Conservation (phyloP, 1,284 basidiomycete genomes). For the Volvariella surrecta region DNA sequence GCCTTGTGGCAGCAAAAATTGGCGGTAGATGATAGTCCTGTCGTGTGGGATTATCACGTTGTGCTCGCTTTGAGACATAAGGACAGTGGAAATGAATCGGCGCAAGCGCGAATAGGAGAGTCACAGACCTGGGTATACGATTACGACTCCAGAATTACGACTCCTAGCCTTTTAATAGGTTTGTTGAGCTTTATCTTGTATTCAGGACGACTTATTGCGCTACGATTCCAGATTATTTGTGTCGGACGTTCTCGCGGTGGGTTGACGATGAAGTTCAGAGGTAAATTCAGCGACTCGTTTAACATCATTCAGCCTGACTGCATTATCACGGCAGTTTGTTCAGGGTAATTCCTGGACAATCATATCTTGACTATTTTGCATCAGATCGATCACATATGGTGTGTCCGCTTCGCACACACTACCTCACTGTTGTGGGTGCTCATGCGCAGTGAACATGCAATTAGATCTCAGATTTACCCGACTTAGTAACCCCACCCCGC, state of each 20-base stretch:
- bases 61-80: conserved; percentile 40
- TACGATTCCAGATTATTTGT: conserved; percentile 48
- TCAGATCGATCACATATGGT: conserved; percentile 80
- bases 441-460: no score
- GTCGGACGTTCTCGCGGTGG: conserved; percentile 37
- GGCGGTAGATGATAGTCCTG: conserved; percentile 25
- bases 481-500: not conserved
- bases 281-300: conserved; percentile 20
- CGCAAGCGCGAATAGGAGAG: not conserved
- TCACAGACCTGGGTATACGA: conserved; percentile 51
- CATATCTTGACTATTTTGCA: conserved; percentile 53
- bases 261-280: conserved; percentile 36
- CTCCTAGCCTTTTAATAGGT: conserved; percentile 45
- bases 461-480: not conserved
- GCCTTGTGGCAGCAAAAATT: conserved; percentile 57
- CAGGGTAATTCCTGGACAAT: conserved; percentile 42
- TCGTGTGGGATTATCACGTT: conserved; percentile 77
- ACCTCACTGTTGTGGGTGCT: no score
- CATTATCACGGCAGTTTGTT: conserved; percentile 27
- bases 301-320: not conserved
- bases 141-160: conserved; percentile 42
- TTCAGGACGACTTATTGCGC: not conserved
- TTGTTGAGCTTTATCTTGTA: conserved; percentile 8
- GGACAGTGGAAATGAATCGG: conserved; percentile 1
- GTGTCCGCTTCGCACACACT: conserved; percentile 8